These are phyloP conservation scores for Ananas comosus DNA, from an alignment of 176 grass and related monocot species.

Conservation along the genomic window DNA sequence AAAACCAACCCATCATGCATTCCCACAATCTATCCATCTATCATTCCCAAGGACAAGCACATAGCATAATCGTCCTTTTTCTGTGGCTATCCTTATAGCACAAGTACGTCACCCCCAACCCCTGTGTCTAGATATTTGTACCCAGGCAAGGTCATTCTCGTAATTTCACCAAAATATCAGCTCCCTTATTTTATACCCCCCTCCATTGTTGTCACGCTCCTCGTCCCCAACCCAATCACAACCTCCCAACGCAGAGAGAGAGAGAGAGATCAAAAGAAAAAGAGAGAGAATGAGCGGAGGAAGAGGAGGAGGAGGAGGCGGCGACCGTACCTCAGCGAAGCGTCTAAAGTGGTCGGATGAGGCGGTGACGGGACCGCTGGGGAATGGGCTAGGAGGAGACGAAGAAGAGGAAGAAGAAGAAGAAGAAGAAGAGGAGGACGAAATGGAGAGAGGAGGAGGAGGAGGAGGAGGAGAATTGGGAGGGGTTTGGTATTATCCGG, in stretches of 20 bases:
- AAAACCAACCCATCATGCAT: no score
- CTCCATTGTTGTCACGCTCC: not conserved
- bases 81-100: not conserved
- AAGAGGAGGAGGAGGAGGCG: slow-evolving; percentile 26
- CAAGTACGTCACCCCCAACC: slow-evolving; percentile 4
- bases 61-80: not conserved
- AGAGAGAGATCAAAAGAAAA: slow-evolving; percentile 12
- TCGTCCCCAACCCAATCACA: not conserved
- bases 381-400: slow-evolving; percentile 12
- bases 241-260: not conserved
- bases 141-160: not conserved
- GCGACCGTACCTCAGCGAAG: slow-evolving; percentile 34
- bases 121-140: not conserved
- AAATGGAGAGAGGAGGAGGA: slow-evolving; percentile 1
- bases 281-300: slow-evolving; percentile 8
- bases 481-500: slow-evolving; percentile 25
- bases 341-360: slow-evolving; percentile 44
- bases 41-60: not conserved
- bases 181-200: not conserved
- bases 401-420: slow-evolving; percentile 2
- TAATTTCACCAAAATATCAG: slow-evolving; percentile 3
- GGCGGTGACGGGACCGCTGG: slow-evolving; percentile 7
- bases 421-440: slow-evolving; percentile 8
- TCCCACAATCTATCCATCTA: no score
- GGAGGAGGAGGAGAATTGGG: slow-evolving; percentile 14